Percentiles rank a stretch among this genome's conserved stretches.
phyloP scores from a whole-genome alignment of 192 early-diverging fungal genomes.

The Backusella morwellensis region DNA sequence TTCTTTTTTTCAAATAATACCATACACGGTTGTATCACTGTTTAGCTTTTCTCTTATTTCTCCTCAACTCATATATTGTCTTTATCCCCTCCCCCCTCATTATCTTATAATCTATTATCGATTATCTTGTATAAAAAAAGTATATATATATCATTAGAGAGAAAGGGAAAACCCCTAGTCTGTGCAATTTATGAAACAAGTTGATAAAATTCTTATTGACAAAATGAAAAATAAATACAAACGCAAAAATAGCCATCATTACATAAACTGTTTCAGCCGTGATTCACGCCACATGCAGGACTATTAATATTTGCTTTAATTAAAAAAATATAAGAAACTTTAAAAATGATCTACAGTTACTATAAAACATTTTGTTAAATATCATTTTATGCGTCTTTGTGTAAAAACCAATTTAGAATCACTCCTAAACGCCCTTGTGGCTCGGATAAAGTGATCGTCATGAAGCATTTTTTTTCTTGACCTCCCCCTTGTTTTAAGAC shows the following conservation, averaged over 20 bases:
- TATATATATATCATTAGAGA: not conserved
- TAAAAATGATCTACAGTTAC: not conserved
- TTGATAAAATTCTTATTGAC: constrained; percentile 1
- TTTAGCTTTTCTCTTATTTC: not conserved
- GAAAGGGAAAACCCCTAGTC: not conserved
- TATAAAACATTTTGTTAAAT: not conserved
- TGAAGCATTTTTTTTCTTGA: not conserved
- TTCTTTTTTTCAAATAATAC: constrained; percentile 1
- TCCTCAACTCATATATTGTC: not conserved
- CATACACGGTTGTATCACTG: not conserved
- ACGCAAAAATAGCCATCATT: not conserved
- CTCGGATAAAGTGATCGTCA: not conserved
- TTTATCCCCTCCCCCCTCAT: not conserved
- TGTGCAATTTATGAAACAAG: not conserved
- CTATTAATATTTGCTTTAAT: constrained; percentile 1
- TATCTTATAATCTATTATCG: not conserved
- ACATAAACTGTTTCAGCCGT: constrained; percentile 1
- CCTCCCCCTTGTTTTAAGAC: not conserved
- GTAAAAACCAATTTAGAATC: not conserved
- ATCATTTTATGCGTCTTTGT: not conserved
- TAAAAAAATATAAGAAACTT: not conserved
- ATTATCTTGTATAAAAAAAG: not conserved
- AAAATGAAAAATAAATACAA: not conserved
- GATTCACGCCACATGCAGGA: constrained; percentile 7
- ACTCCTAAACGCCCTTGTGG: not conserved